Conservation (phyloP, 305 asterid species). For the Fraxinus velutina region DNA sequence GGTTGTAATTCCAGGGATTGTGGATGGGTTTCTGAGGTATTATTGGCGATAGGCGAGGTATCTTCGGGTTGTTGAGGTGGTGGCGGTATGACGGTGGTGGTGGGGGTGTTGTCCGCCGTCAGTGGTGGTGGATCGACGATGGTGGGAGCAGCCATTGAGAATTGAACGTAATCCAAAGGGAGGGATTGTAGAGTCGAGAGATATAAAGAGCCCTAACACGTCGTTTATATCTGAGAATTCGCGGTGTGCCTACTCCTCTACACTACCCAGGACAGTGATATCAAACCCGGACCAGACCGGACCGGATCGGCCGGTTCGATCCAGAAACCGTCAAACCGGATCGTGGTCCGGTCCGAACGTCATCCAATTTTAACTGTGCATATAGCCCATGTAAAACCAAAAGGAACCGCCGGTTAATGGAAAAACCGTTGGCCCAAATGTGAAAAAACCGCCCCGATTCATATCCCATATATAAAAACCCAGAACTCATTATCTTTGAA, state of each 20-base stretch:
- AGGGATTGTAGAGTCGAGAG: not conserved
- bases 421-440: no score
- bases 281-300: no score
- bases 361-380: no score
- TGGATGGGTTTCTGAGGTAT: slow-evolving; percentile 7
- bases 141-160: slow-evolving; percentile 25
- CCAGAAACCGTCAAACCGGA: no score
- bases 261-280: no score
- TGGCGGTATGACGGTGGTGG: not conserved
- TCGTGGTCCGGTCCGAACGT: no score
- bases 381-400: no score
- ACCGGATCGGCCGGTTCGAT: no score
- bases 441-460: no score
- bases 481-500: no score
- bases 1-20: slow-evolving; percentile 22
- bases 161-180: not conserved
- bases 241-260: not conserved
- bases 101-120: slow-evolving; percentile 21
- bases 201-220: not conserved
- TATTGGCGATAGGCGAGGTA: slow-evolving; percentile 17
- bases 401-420: no score
- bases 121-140: slow-evolving; percentile 23
- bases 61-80: not conserved
- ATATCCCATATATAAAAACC: no score
- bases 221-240: not conserved